Base-by-base conservation (phyloP, 176 grass and related monocot species). In the Phragmites australis region DNA sequence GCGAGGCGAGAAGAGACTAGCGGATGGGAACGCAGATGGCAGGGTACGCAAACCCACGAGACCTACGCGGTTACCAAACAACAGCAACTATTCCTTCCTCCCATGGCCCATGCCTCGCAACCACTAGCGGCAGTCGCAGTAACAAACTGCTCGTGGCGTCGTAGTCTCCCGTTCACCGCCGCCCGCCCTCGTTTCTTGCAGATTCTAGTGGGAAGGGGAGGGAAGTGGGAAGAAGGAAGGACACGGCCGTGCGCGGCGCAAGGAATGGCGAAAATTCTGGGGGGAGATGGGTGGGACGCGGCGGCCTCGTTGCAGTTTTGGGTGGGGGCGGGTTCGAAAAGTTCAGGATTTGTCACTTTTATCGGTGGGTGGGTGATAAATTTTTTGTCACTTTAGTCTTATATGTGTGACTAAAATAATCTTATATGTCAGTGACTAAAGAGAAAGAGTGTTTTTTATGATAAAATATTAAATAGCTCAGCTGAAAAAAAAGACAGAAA, bases 21-120 rank as follows among this genome's bases (percentile, higher is more conserved):
- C 34, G 70, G 87, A 85, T 65, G 72, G 87, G 55, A 72, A 89
- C 72, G 72, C 71, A 72, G 55, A 72, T 65, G 72, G 77, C 82
- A 72, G 47, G 57, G 82, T 71, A 82, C 82, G 87, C 77, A 61
- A 75, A 74, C 57, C 78, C 82, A 89, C 78, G 78, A 82, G 80
- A 63, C 29, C 44, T 56, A 73, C 67, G 58, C 57, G 72, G 41
- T 82, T 65, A 81, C 79, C 76, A 65, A 73, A 73, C 76, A 54
- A 30, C 76, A 16, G 34, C 55, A 25, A 46, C 81, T 57, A 21
- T 45, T n/a, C 39, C 6, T 4, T 17, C 8, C 39, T 9, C 73
- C 1, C 16, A 18, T 52, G 15, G 31, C 1, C 58, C 70, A 64
- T 51, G 46, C 80, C 59, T 34, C 45, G 31, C 30, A 27, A 27